phyloP scores from a whole-genome alignment of 2,329 filamentous ascomycete species.

The Alternaria alternata region DNA sequence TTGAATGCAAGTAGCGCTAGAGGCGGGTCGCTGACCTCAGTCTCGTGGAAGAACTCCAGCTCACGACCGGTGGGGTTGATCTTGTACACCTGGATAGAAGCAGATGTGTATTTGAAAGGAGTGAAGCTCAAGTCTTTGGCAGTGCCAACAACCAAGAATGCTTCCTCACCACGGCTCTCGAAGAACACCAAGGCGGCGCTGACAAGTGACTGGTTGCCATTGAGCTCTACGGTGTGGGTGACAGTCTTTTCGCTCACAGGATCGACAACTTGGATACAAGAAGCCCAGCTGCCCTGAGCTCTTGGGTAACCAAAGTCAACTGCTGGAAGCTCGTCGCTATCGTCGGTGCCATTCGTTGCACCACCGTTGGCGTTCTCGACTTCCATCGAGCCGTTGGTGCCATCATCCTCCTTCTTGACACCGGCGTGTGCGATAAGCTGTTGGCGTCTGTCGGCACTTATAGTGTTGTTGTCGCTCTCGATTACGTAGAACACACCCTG shows the following conservation, averaged over 20 bases:
- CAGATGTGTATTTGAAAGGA: constrained; percentile 74
- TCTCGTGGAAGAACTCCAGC: constrained; percentile 96
- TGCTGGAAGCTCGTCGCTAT: constrained; percentile 69
- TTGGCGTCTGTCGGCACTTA: constrained; percentile 79
- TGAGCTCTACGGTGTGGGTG: constrained; percentile 79
- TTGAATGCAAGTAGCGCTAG: constrained; percentile 93
- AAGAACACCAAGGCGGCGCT: constrained; percentile 87
- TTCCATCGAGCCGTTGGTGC: constrained; percentile 46
- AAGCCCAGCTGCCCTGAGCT: constrained; percentile 88
- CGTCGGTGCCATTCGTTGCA: constrained; percentile 23
- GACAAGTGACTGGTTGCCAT: constrained; percentile 90
- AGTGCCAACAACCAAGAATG: constrained; percentile 92
- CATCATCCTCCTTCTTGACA: constrained; percentile 43
- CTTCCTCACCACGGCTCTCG: constrained; percentile 80
- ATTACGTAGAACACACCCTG: constrained; percentile 92
- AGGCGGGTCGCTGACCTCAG: constrained; percentile 87
- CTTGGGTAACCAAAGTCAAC: constrained; percentile 90
- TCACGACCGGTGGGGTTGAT: constrained; percentile 87
- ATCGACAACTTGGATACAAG: constrained; percentile 92
- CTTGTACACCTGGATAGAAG: constrained; percentile 91
- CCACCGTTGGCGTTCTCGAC: constrained; percentile 29
- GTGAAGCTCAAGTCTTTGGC: constrained; percentile 87
- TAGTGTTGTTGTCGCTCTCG: constrained; percentile 89
- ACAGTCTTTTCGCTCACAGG: constrained; percentile 75
- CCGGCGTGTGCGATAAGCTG: constrained; percentile 75